Evolutionary conservation across 2,329 filamentous ascomycete genomes (phyloP).

Genomic region (Tolypocladium tundrense): DNA sequence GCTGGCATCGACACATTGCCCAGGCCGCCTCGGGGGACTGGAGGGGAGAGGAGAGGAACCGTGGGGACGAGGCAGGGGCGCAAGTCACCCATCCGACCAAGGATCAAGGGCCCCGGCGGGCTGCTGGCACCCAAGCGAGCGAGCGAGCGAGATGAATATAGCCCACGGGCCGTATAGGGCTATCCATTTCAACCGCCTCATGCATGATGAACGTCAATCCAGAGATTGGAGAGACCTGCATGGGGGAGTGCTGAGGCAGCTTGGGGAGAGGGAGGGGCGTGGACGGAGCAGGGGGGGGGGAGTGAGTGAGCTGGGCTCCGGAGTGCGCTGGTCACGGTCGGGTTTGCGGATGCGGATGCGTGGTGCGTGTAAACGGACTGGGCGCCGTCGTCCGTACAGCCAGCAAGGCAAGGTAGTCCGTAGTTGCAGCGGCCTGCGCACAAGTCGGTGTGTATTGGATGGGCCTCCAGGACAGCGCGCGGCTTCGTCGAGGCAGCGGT

Average conservation of each 20-base stretch:
- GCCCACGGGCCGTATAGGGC: not conserved
- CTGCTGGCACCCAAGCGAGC: not conserved
- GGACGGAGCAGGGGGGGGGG: not conserved
- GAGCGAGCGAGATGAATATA: not conserved
- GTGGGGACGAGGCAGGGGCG: not conserved
- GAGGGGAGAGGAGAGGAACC: not conserved
- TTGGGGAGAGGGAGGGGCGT: not conserved
- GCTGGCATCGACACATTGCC: not conserved
- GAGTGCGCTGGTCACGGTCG: not conserved
- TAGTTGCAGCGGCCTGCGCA: not conserved
- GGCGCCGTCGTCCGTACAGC: not conserved
- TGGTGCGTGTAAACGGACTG: not conserved
- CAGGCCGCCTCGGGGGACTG: not conserved
- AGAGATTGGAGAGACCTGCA: slow-evolving; percentile 3
- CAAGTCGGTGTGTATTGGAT: not conserved
- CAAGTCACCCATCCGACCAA: not conserved
- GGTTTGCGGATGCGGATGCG: not conserved
- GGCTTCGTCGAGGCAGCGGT: not conserved
- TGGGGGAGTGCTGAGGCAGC: not conserved
- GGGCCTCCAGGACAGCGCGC: not conserved
- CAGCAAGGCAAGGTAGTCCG: too few species aligned
- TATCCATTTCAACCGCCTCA: not conserved
- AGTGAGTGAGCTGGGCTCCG: not conserved
- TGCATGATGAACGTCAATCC: slow-evolving; percentile 5
- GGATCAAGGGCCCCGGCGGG: not conserved